Base-by-base conservation (phyloP, 768 basidiomycete species). In the Mycena amicta region DNA sequence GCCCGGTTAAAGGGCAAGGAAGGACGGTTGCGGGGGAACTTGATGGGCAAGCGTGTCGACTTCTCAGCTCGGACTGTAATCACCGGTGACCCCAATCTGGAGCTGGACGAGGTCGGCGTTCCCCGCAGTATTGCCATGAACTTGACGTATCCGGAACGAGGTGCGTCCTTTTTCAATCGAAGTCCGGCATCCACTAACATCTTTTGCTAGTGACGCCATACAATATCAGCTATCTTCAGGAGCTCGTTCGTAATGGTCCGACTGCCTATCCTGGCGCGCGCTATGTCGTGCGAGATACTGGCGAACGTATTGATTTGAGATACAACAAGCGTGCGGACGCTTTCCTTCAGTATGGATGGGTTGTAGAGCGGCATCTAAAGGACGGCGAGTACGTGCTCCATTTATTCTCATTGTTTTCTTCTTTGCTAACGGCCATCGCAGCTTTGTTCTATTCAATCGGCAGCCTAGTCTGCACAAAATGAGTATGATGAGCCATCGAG, bases 401-500 rank as follows among this genome's bases (percentile, higher is more conserved):
- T n/a, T 2, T 47, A 16, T 39, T 13, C 12, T 39, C 45, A 46
- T 52, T 40, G 55, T 59, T 25, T 49, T 30, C 20, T 1, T 29
- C 47, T 41, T 26, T 8, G 0, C 15, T 23, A 54, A 33, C 39
- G 5, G 33, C 33, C 60, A n/a, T n/a, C n/a, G n/a, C n/a, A 95
- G 93, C 68, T 95, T 80, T 65, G 92, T 98, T 22, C 77, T 99
- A 52, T 98, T 99, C 79, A 98, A 99, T 73, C 95, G 97, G 53
- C 97, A 99, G 71, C 97, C 97, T 12, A 92, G 88, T 83, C 75
- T 98, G 73, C 97, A 99, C 74, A 99, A 99, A 75, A 98, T 98
- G 97, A 96, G 94, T 81, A 98, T 98, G 97, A 98, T 98, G 97
- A 92, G 92, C 73, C 97, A 98, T 77, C 87, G 96, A 31, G 92